phyloP scores from a whole-genome alignment of 495 filamentous ascomycete species.

The Melanomma pulvis-pyrius region DNA sequence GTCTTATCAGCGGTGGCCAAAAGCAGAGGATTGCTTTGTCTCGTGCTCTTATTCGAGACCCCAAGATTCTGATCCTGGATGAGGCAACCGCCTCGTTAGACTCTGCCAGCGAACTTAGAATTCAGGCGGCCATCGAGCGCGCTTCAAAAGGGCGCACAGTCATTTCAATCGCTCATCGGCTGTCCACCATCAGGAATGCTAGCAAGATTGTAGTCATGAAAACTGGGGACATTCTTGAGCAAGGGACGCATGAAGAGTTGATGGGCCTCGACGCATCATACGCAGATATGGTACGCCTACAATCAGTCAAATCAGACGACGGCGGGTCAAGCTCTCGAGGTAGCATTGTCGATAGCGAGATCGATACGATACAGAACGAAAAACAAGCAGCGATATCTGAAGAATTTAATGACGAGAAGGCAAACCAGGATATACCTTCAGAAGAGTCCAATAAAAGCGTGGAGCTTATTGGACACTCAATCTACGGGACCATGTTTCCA shows the following conservation, averaged over 20 bases:
- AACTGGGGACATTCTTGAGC: constrained; percentile 73
- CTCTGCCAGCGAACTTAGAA: constrained; percentile 79
- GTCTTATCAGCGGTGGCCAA: constrained; percentile 47
- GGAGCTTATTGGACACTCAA: not conserved
- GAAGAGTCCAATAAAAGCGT: constrained; percentile 23
- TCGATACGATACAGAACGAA: constrained; percentile 1
- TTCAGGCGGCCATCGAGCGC: constrained; percentile 47
- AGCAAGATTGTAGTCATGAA: constrained; percentile 81
- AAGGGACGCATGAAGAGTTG: constrained; percentile 70
- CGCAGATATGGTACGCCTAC: constrained; percentile 42
- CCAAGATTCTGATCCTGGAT: constrained; percentile 78
- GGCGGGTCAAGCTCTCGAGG: not conserved
- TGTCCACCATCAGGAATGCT: constrained; percentile 86
- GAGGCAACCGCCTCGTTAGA: constrained; percentile 90
- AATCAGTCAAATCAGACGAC: constrained; percentile 28
- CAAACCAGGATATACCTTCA: constrained; percentile 33
- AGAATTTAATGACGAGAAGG: not conserved
- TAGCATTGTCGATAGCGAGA: not conserved
- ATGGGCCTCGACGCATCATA: constrained; percentile 46
- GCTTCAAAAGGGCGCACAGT: constrained; percentile 58
- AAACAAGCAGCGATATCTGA: not conserved
- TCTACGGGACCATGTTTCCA: constrained; percentile 11
- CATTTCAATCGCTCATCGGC: constrained; percentile 81
- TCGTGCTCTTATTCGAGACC: constrained; percentile 64
- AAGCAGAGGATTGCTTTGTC: constrained; percentile 50